A percentile compares a stretch with the other conserved stretches of the same genome.
phyloP scores from a whole-genome alignment of 2,329 filamentous ascomycete species.

The Akanthomyces uredinophilus region DNA sequence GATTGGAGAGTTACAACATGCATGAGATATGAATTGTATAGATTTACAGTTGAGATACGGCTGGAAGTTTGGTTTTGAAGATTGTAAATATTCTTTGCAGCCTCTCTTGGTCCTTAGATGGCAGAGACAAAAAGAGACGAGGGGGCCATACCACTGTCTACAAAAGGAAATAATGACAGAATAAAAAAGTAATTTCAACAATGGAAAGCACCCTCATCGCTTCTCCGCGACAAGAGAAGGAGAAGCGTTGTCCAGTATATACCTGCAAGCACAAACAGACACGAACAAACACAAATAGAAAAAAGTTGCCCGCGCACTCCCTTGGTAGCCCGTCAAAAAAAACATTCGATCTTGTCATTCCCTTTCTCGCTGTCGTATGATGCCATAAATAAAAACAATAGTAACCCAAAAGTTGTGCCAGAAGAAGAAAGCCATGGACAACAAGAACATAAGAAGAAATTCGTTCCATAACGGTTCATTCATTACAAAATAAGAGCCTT shows the following conservation, averaged over 20 bases:
- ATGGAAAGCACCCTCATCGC: not conserved
- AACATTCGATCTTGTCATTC: slow-evolving; percentile 6
- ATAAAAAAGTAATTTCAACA: slow-evolving; percentile 7
- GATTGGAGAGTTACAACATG: not conserved
- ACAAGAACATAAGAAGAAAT: slow-evolving; percentile 27
- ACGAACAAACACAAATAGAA: not conserved
- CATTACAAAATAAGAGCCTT: slow-evolving; percentile 31
- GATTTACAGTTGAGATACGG: not conserved
- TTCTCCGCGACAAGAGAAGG: not conserved
- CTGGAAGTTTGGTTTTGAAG: not conserved
- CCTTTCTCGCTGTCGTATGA: slow-evolving; percentile 5
- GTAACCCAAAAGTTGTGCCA: slow-evolving; percentile 4
- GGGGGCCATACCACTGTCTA: slow-evolving; percentile 3
- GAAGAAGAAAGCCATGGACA: not conserved
- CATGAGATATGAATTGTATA: not conserved
- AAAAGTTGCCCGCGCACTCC: slow-evolving; percentile 4
- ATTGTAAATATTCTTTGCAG: not conserved
- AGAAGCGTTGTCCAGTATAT: not conserved
- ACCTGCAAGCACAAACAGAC: slow-evolving; percentile 3
- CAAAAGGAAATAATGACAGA: slow-evolving; percentile 14
- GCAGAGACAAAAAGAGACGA: not conserved
- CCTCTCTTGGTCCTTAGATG: not conserved
- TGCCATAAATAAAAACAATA: slow-evolving; percentile 7
- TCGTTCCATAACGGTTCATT: slow-evolving; percentile 32
- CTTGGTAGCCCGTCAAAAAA: slow-evolving; percentile 14